Evolutionary conservation across 495 filamentous ascomycete genomes (phyloP).

Genomic region (Trichocladium uniseriatum): DNA sequence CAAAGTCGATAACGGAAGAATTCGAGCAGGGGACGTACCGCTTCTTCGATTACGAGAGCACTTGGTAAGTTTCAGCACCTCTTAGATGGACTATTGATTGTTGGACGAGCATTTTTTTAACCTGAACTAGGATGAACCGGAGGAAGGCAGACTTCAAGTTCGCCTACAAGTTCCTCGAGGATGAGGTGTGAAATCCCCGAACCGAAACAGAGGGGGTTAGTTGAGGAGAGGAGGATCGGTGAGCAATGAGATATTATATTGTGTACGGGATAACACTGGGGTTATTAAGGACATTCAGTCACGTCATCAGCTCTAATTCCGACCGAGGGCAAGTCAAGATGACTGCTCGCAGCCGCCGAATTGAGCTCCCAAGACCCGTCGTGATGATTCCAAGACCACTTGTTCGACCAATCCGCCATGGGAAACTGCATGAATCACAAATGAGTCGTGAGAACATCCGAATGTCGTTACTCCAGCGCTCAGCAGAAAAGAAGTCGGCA

Average conservation of each 20-base stretch:
- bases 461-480: no score
- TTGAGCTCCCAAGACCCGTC: not conserved
- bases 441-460: no score
- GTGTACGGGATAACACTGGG: slow-evolving; percentile 2
- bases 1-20: slow-evolving; percentile 95
- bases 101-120: slow-evolving; percentile 2
- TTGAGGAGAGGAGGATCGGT: not conserved
- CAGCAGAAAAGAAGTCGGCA: no score
- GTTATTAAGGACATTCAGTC: not conserved
- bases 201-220: not conserved
- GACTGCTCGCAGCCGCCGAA: not conserved
- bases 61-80: slow-evolving; percentile 59
- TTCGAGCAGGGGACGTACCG: slow-evolving; percentile 97
- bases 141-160: slow-evolving; percentile 98
- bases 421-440: not conserved
- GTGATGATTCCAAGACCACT: not conserved
- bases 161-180: slow-evolving; percentile 70
- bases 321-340: not conserved
- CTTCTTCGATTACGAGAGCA: slow-evolving; percentile 99
- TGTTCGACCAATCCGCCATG: not conserved
- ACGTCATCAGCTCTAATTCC: not conserved
- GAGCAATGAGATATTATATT: not conserved
- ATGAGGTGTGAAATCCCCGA: slow-evolving; percentile 9
- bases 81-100: not conserved
- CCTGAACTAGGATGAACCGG: slow-evolving; percentile 80